Percentiles rank a stretch among this genome's conserved stretches.
Evolutionary conservation across 2,329 filamentous ascomycete genomes (phyloP).

Genomic region (Mariannaea sp.): DNA sequence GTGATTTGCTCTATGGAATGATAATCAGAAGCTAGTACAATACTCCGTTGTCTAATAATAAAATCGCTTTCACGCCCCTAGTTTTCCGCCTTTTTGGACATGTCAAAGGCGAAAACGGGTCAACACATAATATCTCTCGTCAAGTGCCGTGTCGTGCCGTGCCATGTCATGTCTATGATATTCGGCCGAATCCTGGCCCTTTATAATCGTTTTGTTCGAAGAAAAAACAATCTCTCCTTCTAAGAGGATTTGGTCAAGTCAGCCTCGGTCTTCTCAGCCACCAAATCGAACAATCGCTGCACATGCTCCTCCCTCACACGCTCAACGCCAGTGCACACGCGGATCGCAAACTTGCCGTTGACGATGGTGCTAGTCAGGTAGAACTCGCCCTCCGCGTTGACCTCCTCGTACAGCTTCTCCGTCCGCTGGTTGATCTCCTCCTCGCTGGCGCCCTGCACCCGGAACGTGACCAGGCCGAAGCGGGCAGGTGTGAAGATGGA

Average conservation of each 20-base stretch:
- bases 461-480: slow-evolving; percentile 81
- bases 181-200: neutral
- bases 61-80: too few species aligned
- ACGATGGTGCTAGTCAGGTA: slow-evolving; percentile 82
- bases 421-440: slow-evolving; percentile 70
- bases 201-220: too few species aligned
- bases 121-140: too few species aligned
- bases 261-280: slow-evolving; percentile 66
- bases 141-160: too few species aligned
- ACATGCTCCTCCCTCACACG: slow-evolving; percentile 74
- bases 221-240: slow-evolving; percentile 17
- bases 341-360: slow-evolving; percentile 74
- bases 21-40: too few species aligned
- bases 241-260: too few species aligned
- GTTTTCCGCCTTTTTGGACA: too few species aligned
- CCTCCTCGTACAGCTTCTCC: slow-evolving; percentile 72
- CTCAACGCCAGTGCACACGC: slow-evolving; percentile 76
- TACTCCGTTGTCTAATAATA: too few species aligned
- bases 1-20: too few species aligned
- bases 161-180: too few species aligned
- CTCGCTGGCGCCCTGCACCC: slow-evolving; percentile 52
- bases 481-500: slow-evolving; percentile 72
- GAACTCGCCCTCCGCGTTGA: slow-evolving; percentile 76
- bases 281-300: slow-evolving; percentile 71
- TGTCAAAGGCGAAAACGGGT: too few species aligned